These are phyloP conservation scores for Dalbergia cultrata DNA, from an alignment of 306 rosid genomes.

Conservation along the genomic window DNA sequence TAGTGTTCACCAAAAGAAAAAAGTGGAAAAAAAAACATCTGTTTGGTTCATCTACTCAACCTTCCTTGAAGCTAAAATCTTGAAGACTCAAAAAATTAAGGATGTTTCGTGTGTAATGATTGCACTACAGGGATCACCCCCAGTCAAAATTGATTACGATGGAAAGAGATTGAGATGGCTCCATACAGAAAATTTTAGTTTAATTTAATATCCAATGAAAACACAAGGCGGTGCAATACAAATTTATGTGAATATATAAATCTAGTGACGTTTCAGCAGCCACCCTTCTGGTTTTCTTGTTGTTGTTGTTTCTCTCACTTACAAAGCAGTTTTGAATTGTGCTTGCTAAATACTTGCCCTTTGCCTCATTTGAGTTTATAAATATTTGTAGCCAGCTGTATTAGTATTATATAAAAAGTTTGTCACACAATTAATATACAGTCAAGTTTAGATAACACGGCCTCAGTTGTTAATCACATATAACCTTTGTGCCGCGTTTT, in stretches of 20 bases:
- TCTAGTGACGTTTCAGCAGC: conserved; percentile 1
- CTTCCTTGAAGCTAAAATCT: conserved; percentile 11
- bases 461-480: neutral
- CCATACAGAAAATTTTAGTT: conserved; percentile 6
- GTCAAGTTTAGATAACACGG: neutral
- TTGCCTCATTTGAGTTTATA: neutral
- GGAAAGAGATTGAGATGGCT: conserved; percentile 33
- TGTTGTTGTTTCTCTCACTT: conserved; percentile 9
- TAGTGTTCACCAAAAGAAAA: neutral
- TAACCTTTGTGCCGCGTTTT: neutral
- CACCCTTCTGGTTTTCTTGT: neutral
- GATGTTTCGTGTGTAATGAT: conserved; percentile 28
- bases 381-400: neutral
- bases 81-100: conserved; percentile 1
- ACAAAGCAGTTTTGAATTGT: conserved; percentile 8
- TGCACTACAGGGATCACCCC: neutral
- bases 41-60: conserved; percentile 44
- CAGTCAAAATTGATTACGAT: conserved; percentile 14
- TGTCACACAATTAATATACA: neutral
- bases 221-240: conserved; percentile 37
- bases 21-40: neutral
- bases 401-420: neutral
- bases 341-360: conserved; percentile 1
- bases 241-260: neutral
- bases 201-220: conserved; percentile 2